A percentile compares a stretch with the other conserved stretches of the same genome.
These are phyloP conservation scores for Penicillium herquei DNA, from an alignment of 495 filamentous ascomycete genomes.

Conservation along the genomic window DNA sequence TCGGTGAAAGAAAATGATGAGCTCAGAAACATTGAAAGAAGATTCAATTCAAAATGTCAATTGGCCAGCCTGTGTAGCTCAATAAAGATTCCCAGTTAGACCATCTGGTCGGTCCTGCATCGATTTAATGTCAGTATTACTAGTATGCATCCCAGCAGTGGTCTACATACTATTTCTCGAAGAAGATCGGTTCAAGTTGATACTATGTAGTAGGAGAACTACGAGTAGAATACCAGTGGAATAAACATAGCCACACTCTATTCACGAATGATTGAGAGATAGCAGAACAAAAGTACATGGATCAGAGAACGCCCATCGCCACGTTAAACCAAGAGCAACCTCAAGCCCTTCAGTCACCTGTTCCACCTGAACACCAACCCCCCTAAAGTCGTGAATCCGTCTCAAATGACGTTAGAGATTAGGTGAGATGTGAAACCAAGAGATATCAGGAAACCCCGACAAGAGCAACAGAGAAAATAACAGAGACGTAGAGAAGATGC, in stretches of 20 bases:
- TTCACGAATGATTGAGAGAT: conserved; percentile 18
- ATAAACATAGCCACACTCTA: conserved; percentile 27
- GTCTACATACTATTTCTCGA: no score
- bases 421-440: conserved; percentile 33
- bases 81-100: no score
- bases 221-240: not conserved
- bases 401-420: conserved; percentile 31
- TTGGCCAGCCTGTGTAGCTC: no score
- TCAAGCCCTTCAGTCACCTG: conserved; percentile 31
- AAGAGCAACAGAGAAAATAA: conserved; percentile 13
- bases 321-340: conserved; percentile 23
- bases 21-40: no score
- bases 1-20: no score
- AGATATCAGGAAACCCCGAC: conserved; percentile 23
- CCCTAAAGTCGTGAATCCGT: conserved; percentile 31
- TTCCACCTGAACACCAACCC: conserved; percentile 36
- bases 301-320: conserved; percentile 31
- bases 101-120: no score
- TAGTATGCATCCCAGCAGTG: no score
- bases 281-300: conserved; percentile 25
- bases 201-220: not conserved
- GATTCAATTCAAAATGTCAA: no score
- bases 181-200: no score
- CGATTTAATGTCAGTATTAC: no score
- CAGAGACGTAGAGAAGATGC: conserved; percentile 4